A percentile compares a stretch with the other conserved stretches of the same genome.
These are phyloP conservation scores for Populus pruinosa DNA, from an alignment of 345 rosid species.

Conservation along the genomic window DNA sequence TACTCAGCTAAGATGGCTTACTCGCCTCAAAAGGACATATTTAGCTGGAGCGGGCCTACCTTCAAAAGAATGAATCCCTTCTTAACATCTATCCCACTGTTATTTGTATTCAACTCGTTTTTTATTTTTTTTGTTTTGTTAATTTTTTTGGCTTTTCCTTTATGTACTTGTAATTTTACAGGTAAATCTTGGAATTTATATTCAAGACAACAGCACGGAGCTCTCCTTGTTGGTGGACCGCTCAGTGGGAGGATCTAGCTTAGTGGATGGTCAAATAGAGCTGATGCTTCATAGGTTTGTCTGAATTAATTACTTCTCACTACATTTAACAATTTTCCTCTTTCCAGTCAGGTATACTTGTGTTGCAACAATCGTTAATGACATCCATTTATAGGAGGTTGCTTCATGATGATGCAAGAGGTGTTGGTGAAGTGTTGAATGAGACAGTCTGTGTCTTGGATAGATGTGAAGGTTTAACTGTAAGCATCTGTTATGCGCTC, in stretches of 20 bases:
- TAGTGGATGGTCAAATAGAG: slow-evolving; percentile 84
- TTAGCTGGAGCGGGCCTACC: not conserved
- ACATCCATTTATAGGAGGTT: slow-evolving; percentile 50
- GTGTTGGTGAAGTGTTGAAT: slow-evolving; percentile 86
- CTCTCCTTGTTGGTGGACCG: slow-evolving; percentile 90
- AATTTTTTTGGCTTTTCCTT: not conserved
- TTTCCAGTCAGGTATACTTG: slow-evolving; percentile 3
- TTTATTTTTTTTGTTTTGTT: not conserved
- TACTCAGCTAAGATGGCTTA: not conserved
- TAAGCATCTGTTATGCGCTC: slow-evolving; percentile 36
- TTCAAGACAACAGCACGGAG: slow-evolving; percentile 65
- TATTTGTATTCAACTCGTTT: not conserved
- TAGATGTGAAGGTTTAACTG: slow-evolving; percentile 86
- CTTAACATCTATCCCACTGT: not conserved
- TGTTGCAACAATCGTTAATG: slow-evolving; percentile 7
- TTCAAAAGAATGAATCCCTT: not conserved
- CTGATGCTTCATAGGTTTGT: slow-evolving; percentile 88
- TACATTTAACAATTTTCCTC: not conserved
- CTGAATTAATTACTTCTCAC: not conserved
- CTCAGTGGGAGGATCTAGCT: slow-evolving; percentile 80
- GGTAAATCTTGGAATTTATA: slow-evolving; percentile 81
- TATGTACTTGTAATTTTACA: slow-evolving; percentile 22
- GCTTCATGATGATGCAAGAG: slow-evolving; percentile 77
- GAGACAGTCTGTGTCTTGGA: slow-evolving; percentile 73
- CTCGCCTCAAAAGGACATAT: not conserved